Conservation (phyloP, 1,284 basidiomycete genomes). For the Ceratobasidium papillatum region DNA sequence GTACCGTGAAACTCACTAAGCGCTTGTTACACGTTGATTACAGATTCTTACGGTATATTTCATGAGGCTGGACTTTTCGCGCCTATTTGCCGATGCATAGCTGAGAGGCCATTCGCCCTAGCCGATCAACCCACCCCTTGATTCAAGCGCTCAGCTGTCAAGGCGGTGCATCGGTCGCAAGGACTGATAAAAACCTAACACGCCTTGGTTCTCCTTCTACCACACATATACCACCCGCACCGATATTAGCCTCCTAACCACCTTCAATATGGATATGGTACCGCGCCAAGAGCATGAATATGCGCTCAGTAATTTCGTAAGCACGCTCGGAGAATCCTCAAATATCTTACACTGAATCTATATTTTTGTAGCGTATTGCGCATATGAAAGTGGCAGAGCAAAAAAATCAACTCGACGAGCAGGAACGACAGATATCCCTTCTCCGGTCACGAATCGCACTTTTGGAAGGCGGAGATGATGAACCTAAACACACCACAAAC, state of each 20-base stretch:
- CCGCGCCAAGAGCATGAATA: constrained; percentile 53
- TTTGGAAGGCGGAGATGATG: constrained; percentile 68
- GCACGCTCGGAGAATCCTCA: constrained; percentile 46
- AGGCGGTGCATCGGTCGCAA: constrained; percentile 15
- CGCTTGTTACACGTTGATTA: too few relatives aligned
- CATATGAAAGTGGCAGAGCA: constrained; percentile 87
- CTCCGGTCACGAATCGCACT: constrained; percentile 72
- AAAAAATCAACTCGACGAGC: constrained; percentile 76
- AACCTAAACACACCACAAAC: constrained; percentile 52
- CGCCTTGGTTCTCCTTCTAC: background rate
- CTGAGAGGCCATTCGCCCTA: background rate
- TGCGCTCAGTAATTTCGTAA: constrained; percentile 79
- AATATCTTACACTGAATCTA: background rate
- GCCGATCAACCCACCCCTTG: background rate
- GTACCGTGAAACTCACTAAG: too few relatives aligned
- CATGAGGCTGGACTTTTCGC: too few relatives aligned
- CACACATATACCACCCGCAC: background rate
- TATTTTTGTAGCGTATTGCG: constrained; percentile 68
- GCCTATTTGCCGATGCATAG: too few relatives aligned
- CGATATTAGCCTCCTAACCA: background rate
- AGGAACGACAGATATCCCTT: constrained; percentile 78
- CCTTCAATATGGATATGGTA: constrained; percentile 29
- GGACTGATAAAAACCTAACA: background rate
- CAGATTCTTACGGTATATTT: too few relatives aligned
- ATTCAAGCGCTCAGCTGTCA: constrained; percentile 21